A percentile compares a stretch with the other conserved stretches of the same genome.
phyloP scores from a whole-genome alignment of 1,284 basidiomycete genomes.

The Heterobasidion irregulare region DNA sequence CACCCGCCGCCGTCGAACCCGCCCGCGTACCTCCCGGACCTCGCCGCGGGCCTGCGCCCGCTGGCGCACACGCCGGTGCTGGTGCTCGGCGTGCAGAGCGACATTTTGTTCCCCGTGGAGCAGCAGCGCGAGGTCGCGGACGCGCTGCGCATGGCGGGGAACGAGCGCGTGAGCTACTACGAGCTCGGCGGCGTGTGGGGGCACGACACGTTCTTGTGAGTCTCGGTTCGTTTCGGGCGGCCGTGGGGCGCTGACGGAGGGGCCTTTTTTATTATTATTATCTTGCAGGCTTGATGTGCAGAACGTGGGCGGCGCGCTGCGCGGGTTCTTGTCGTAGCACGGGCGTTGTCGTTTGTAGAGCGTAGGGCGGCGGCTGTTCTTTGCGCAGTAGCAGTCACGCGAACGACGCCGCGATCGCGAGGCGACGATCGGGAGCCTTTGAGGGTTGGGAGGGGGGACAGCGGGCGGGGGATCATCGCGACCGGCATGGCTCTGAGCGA shows the following conservation, averaged over 20 bases:
- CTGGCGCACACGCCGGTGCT: conserved; percentile 77
- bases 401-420: no score
- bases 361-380: no score
- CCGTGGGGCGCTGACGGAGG: no score
- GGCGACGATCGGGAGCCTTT: no score
- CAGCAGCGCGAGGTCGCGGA: conserved; percentile 96
- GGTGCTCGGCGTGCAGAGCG: conserved; percentile 92
- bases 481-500: no score
- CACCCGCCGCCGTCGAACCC: conserved; percentile 56
- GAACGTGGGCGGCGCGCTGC: conserved; percentile 73
- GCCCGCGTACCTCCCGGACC: conserved; percentile 70
- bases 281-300: conserved; percentile 62
- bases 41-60: conserved; percentile 78
- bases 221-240: conserved; percentile 6
- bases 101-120: conserved; percentile 95
- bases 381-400: no score
- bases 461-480: no score
- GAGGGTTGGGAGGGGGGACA: no score
- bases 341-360: no score
- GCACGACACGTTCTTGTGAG: conserved; percentile 84
- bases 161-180: conserved; percentile 87
- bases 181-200: conserved; percentile 98
- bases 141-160: conserved; percentile 85
- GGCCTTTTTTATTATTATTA: no score
- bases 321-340: conserved; percentile 56